Evolutionary conservation across 148 eudicot genomes (phyloP), one percentile per base, ranked within the genome.

Genomic region (Silene latifolia): DNA sequence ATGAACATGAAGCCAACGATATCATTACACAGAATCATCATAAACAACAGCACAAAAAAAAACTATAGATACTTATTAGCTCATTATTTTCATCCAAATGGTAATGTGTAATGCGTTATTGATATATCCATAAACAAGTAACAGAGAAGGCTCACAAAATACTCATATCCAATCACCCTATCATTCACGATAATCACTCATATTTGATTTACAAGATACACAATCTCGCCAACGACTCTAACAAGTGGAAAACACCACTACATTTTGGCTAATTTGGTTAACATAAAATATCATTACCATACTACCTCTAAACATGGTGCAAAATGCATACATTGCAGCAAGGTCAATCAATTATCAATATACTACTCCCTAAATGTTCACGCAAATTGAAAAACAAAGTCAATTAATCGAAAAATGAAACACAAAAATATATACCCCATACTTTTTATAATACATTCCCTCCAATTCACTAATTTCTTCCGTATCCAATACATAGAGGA

Each of bases 1-100:
- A 78, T 74, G 80, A 75, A 57, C 47, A 81, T 7, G 42, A 67
- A 65, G 61, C 74, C 57, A 8, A 23, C 23, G 24, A 11, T 14
- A 67, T 46, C 24, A 20, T 54, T 15, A 76, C 58, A 72, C 3
- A 23, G 19, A 32, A 63, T 53, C 21, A 7, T 23, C 62, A 29
- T 14, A 20, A 19, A 39, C 63, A 70, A 56, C 66, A 71, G 17
- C 70, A 11, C 21, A n/a, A 67, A 23, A 12, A 44, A 19, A 13
- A 67, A 18, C 54, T 32, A 32, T 66, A 51, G 47, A 13, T 15
- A 14, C 56, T 7, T 11, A 24, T 51, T n/a, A 48, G 15, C 60
- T 69, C 51, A 21, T 5, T 10, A 14, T 44, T 23, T 51, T 51
- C 59, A 21, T 69, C 9, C 17, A 21, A 19, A 48, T 24, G 42